These are phyloP conservation scores for Terana coerulea DNA, from an alignment of 768 basidiomycete genomes.

Conservation along the genomic window DNA sequence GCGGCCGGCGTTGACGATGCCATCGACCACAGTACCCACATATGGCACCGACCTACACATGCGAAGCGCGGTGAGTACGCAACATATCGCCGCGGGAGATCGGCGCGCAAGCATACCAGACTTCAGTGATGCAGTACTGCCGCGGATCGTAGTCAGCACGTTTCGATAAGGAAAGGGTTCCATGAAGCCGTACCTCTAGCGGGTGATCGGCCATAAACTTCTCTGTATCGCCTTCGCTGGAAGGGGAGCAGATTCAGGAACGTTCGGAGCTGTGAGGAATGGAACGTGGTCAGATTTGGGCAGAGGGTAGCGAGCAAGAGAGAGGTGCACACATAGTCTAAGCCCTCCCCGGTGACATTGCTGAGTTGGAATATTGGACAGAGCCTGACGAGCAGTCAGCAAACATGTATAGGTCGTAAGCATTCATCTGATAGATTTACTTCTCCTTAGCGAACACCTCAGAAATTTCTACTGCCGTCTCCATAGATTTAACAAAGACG, in stretches of 20 bases:
- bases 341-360: slow-evolving; percentile 92
- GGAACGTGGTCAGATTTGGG: neutral
- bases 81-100: no score
- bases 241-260: slow-evolving; percentile 89
- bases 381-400: slow-evolving; percentile 42
- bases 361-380: slow-evolving; percentile 92
- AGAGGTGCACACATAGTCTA: slow-evolving; percentile 57
- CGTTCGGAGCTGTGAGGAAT: slow-evolving; percentile 57
- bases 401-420: neutral
- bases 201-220: slow-evolving; percentile 80
- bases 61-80: neutral
- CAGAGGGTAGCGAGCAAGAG: no score
- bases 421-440: slow-evolving; percentile 35
- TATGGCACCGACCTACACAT: slow-evolving; percentile 66
- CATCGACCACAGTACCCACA: slow-evolving; percentile 81
- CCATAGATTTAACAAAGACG: slow-evolving; percentile 79
- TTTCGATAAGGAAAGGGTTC: neutral
- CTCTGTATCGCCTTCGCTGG: slow-evolving; percentile 79
- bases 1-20: slow-evolving; percentile 73
- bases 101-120: slow-evolving; percentile 37
- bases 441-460: slow-evolving; percentile 69
- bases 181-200: slow-evolving; percentile 57
- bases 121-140: slow-evolving; percentile 81
- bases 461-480: slow-evolving; percentile 77
- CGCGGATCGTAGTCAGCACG: neutral